A percentile compares a stretch with the other conserved stretches of the same genome.
Conservation (phyloP, 257 asterid genomes). For the Ocimum tenuiflorum region DNA sequence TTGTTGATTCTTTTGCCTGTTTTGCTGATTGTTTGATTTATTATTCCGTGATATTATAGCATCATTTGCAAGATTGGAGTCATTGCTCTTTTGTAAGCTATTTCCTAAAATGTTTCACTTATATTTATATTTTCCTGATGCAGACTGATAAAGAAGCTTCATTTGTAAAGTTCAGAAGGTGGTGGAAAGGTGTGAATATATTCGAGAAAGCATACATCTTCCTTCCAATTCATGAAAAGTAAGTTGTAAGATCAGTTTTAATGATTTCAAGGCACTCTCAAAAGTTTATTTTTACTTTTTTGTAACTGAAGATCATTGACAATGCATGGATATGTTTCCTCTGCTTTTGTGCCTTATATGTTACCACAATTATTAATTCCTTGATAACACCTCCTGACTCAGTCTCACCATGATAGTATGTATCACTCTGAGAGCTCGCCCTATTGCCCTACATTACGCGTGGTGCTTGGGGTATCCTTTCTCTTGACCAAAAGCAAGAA, state of each 20-base stretch:
- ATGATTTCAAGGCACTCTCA: constrained; percentile 5
- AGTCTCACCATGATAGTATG: background rate
- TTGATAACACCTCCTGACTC: background rate
- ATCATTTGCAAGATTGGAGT: constrained; percentile 12
- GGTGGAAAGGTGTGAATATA: constrained; percentile 96
- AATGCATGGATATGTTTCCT: background rate
- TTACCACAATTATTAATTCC: background rate
- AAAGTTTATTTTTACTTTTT: background rate
- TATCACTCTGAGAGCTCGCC: background rate
- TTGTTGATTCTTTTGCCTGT: background rate
- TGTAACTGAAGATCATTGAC: too few species aligned
- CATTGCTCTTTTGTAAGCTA: constrained; percentile 7
- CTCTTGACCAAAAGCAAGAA: background rate
- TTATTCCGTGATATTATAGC: background rate
- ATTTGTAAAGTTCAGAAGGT: constrained; percentile 79
- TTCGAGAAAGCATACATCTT: constrained; percentile 87
- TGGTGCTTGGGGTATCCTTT: background rate
- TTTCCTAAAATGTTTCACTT: constrained; percentile 2
- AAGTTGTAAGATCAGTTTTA: constrained; percentile 30
- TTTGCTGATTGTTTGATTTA: background rate
- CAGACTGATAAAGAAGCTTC: constrained; percentile 54
- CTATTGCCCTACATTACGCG: background rate
- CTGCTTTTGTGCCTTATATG: background rate
- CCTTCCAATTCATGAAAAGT: constrained; percentile 84
- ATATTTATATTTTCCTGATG: constrained; percentile 18